These are phyloP conservation scores for Aureobasidium namibiae DNA, from an alignment of 2,329 filamentous ascomycete genomes.

Conservation along the genomic window DNA sequence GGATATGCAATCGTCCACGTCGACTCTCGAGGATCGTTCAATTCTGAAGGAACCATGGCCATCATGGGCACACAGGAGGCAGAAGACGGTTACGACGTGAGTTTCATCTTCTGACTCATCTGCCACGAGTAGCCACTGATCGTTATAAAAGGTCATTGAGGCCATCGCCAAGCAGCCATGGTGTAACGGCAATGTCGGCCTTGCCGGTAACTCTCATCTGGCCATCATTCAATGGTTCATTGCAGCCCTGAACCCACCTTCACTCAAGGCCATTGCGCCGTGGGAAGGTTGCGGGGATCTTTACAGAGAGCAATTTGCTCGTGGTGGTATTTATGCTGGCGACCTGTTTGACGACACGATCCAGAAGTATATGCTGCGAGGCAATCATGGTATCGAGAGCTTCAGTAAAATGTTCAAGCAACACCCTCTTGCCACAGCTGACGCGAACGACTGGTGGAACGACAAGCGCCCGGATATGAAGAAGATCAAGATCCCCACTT, in stretches of 20 bases:
- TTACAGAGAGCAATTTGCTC: conserved; percentile 39
- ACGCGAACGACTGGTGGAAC: conserved; percentile 17
- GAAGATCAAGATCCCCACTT: conserved; percentile 20
- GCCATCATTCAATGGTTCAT: conserved; percentile 35
- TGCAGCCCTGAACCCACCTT: conserved; percentile 34
- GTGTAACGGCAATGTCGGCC: conserved; percentile 34
- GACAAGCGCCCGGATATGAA: conserved; percentile 20
- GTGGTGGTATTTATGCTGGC: too few relatives aligned
- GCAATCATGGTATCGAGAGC: too few relatives aligned
- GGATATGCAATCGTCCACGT: conserved; percentile 27
- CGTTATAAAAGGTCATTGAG: too few relatives aligned
- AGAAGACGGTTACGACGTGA: conserved; percentile 38
- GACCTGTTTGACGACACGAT: too few relatives aligned
- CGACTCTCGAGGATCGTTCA: conserved; percentile 23
- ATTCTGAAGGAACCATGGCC: conserved; percentile 27
- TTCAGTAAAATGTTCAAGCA: too few relatives aligned
- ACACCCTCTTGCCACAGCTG: too few relatives aligned
- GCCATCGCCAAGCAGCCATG: conserved; percentile 33
- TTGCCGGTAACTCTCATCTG: conserved; percentile 38
- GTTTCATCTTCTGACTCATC: too few relatives aligned
- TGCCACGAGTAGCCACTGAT: too few relatives aligned
- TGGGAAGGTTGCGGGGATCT: conserved; percentile 41
- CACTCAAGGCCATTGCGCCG: conserved; percentile 36
- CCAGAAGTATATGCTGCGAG: too few relatives aligned
- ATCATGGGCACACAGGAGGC: conserved; percentile 36